phyloP scores from a whole-genome alignment of 1,284 basidiomycete genomes.

The Ceratobasidium sp. region DNA sequence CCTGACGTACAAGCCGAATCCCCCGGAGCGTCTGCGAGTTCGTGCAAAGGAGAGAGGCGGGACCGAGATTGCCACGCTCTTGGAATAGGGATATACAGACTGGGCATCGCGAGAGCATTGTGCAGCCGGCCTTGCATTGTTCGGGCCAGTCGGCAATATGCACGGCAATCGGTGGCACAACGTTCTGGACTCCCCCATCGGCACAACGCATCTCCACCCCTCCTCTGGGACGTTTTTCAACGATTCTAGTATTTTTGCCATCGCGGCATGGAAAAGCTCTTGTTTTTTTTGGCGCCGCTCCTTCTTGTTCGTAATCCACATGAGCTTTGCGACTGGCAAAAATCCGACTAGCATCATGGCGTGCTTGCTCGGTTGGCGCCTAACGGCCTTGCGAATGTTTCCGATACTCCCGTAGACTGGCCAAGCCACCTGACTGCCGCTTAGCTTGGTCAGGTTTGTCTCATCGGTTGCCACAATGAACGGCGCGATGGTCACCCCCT shows the following conservation, averaged over 20 bases:
- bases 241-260: constrained; percentile 40
- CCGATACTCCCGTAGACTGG: constrained; percentile 37
- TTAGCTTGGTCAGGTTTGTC: constrained; percentile 29
- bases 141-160: constrained; percentile 44
- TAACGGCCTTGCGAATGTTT: constrained; percentile 37
- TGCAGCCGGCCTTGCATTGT: constrained; percentile 40
- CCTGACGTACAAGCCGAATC: not conserved
- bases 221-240: constrained; percentile 29
- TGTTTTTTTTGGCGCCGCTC: constrained; percentile 1
- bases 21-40: not conserved
- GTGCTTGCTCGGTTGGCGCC: not conserved
- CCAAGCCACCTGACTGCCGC: constrained; percentile 37
- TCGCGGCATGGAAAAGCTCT: constrained; percentile 42
- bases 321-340: constrained; percentile 17
- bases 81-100: not conserved
- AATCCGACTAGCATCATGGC: constrained; percentile 35
- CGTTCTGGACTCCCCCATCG: constrained; percentile 29
- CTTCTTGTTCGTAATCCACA: not conserved
- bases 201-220: constrained; percentile 40
- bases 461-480: constrained; percentile 33
- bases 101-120: constrained; percentile 1
- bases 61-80: not conserved
- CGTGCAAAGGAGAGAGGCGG: not conserved
- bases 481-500: constrained; percentile 28
- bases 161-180: constrained; percentile 40